Base-by-base conservation (phyloP, 306 rosid genomes). In the Citrullus amarus region DNA sequence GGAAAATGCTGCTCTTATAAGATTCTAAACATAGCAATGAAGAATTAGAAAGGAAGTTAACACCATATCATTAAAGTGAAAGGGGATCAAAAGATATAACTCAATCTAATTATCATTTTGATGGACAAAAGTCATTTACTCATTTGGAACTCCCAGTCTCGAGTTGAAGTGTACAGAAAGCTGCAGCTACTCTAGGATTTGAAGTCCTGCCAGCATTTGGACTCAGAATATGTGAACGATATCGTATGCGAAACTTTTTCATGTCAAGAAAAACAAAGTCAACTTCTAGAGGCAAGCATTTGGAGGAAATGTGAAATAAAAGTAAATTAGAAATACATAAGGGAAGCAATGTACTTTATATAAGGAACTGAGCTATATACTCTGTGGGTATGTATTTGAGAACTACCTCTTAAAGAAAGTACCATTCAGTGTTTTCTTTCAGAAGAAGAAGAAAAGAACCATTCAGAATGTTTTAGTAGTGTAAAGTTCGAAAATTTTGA, bases 141-240 rank as follows among this genome's bases (percentile, higher is more conserved):
- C 44, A 0, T 9, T 38, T 5, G 55, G 36, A 70, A 70, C 20
- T 48, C 58, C 41, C 14, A 1, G 8, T 46, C 76, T 68, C 10
- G n/a, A 20, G 55, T 43, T 9, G 18, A 68, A 20, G 11, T 41
- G 55, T 41, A 43, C 75, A 6, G 75, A 25, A 69, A 43, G 10
- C 61, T 51, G 61, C 77, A 51, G 61, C 61, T 14, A 30, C 61
- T 51, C n/a, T 25, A 48, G 76, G 8, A 51, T 51, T 70, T 41
- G 1, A 20, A 43, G 20, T 73, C 56, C 44, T 50, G 16, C 56
- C 58, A 8, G 60, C 72, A 63, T 46, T 46, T 22, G 58, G 79
- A 67, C 80, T 89, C 97, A 91, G 82, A 95, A 95, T 85, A 95
- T 91, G 79, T 92, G 97, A 84, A 88, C 96, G 75, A 95, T 89